Evolutionary conservation across 371 early-diverging fungal genomes (phyloP).

Genomic region (Haplosporangium sp.): DNA sequence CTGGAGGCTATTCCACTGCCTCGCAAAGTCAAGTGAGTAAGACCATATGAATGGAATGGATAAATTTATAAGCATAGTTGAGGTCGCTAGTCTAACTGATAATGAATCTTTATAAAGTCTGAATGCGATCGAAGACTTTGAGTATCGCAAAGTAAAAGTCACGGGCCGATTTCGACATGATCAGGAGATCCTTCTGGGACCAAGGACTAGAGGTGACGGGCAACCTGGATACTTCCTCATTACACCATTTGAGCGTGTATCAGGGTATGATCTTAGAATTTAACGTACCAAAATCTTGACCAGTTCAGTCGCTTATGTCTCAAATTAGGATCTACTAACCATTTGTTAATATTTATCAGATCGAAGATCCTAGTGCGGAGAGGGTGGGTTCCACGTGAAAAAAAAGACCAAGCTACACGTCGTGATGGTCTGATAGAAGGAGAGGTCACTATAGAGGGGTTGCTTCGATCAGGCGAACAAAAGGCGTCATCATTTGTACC

Average conservation of each 20-base stretch:
- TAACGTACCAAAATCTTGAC: not conserved
- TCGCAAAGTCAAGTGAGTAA: constrained; percentile 68
- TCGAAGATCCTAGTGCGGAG: constrained; percentile 84
- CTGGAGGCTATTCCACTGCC: constrained; percentile 78
- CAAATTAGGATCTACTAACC: not conserved
- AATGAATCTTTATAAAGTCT: constrained; percentile 46
- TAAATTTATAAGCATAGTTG: no score
- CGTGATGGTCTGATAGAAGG: constrained; percentile 67
- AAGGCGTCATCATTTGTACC: constrained; percentile 72
- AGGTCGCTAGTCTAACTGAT: not conserved
- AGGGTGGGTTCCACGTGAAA: constrained; percentile 88
- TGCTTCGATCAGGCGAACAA: constrained; percentile 74
- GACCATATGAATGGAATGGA: no score
- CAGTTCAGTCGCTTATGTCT: no score
- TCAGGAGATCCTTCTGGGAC: constrained; percentile 84
- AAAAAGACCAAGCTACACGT: constrained; percentile 68
- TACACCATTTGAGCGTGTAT: constrained; percentile 86
- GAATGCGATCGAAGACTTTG: constrained; percentile 69
- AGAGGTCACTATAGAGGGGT: constrained; percentile 70
- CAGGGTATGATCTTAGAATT: constrained; percentile 59
- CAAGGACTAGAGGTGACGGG: constrained; percentile 80
- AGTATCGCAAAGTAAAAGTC: constrained; percentile 79
- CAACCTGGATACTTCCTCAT: constrained; percentile 84
- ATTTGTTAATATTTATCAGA: not conserved
- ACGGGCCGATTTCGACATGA: constrained; percentile 79